Percentiles rank a stretch among this genome's conserved stretches.
phyloP scores from a whole-genome alignment of 1,139 yeast species.

The Tardiomyces digboiensis region DNA sequence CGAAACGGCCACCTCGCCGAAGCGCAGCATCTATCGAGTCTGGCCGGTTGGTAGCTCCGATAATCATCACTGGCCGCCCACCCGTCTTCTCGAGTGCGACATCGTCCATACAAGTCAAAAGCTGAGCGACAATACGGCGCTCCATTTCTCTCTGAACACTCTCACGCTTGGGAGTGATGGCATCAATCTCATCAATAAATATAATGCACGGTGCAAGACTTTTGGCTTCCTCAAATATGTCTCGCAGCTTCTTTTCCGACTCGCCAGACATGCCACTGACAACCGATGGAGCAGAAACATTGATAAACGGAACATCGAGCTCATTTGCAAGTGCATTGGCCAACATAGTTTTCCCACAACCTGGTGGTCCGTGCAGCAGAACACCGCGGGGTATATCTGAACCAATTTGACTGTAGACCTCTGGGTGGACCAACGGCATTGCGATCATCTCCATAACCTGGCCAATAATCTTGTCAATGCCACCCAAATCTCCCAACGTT shows the following conservation, averaged over 20 bases:
- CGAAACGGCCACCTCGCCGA: constrained; percentile 95
- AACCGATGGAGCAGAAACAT: constrained; percentile 90
- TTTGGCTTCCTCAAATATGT: constrained; percentile 89
- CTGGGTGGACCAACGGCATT: constrained; percentile 89
- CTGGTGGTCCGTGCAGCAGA: constrained; percentile 94
- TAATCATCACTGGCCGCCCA: constrained; percentile 89
- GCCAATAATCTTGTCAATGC: constrained; percentile 73
- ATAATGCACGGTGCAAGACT: constrained; percentile 83
- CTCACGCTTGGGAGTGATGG: constrained; percentile 96
- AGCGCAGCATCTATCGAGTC: constrained; percentile 94
- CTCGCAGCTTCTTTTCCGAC: constrained; percentile 88
- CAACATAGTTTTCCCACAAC: constrained; percentile 95
- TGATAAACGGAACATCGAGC: constrained; percentile 83
- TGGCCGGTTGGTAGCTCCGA: constrained; percentile 97
- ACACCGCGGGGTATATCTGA: constrained; percentile 98
- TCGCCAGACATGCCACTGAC: constrained; percentile 99
- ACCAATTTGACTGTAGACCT: constrained; percentile 77
- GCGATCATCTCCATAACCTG: constrained; percentile 88
- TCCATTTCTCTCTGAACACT: constrained; percentile 99
- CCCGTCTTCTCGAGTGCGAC: constrained; percentile 77
- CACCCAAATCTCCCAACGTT: constrained; percentile 72
- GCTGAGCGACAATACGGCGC: constrained; percentile 90
- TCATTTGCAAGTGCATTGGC: constrained; percentile 97
- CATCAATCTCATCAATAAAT: constrained; percentile 94
- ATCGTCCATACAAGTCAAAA: constrained; percentile 91